Conservation (phyloP, 2,329 filamentous ascomycete genomes). For the Ascosphaera aggregata region DNA sequence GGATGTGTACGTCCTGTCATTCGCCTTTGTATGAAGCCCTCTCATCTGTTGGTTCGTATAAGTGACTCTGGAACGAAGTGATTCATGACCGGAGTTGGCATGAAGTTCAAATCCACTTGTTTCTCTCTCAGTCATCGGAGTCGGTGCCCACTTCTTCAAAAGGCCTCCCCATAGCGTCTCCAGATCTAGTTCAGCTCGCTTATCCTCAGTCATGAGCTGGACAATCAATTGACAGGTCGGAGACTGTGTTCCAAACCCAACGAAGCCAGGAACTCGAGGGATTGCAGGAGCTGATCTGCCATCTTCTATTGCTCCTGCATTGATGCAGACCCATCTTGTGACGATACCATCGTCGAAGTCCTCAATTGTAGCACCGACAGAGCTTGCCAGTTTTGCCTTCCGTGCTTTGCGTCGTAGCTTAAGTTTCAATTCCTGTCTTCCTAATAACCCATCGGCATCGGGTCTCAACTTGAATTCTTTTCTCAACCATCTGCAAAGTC, state of each 20-base stretch:
- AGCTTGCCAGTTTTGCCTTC: constrained; percentile 58
- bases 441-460: constrained; percentile 67
- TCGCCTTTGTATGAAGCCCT: constrained; percentile 10
- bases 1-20: neutral
- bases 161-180: constrained; percentile 37
- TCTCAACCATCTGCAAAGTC: constrained; percentile 70
- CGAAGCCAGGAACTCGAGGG: constrained; percentile 21
- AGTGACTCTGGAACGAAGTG: neutral
- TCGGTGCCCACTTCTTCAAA: constrained; percentile 7
- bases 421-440: constrained; percentile 74
- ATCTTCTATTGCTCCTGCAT: constrained; percentile 48
- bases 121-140: neutral
- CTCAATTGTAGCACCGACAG: constrained; percentile 31
- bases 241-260: constrained; percentile 47
- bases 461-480: constrained; percentile 48
- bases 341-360: constrained; percentile 64
- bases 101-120: neutral
- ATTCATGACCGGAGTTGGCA: neutral
- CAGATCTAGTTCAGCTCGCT: constrained; percentile 41
- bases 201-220: constrained; percentile 49
- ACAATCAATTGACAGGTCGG: constrained; percentile 40
- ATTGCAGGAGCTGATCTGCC: constrained; percentile 12
- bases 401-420: constrained; percentile 62
- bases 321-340: constrained; percentile 92
- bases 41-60: neutral